Evolutionary conservation across 768 basidiomycete species (phyloP), one percentile per base, ranked within the genome.

Genomic region (Asterophora parasitica): DNA sequence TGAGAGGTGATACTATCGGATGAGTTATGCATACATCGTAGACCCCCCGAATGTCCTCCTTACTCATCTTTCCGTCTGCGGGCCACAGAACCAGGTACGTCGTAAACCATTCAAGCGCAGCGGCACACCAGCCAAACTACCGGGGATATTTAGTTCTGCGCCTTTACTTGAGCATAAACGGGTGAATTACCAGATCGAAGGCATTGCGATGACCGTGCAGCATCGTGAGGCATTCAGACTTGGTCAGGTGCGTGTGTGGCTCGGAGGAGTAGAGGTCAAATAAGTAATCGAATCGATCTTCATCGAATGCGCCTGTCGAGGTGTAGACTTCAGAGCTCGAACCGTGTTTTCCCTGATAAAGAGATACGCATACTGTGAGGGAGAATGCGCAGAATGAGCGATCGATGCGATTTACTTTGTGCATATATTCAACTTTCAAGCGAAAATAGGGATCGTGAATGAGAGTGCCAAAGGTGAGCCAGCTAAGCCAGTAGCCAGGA

Each of bases 371-470:
- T 46, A 26, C 50, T 41, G 11, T 27, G 26, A 51, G 36, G n/a
- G n/a, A n/a, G n/a, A n/a, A n/a, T n/a, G n/a, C n/a, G n/a, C n/a
- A n/a, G n/a, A n/a, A n/a, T n/a, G n/a, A n/a, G n/a, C n/a, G n/a
- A n/a, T n/a, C n/a, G n/a, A n/a, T n/a, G 61, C 44, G 51, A 70
- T 6, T 23, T 23, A 6, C 74, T 47, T 61, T 57, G 44, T 73
- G 68, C 62, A 74, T 74, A 40, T 62, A 51, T 30, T 64, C 60
- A 32, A 74, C 64, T 31, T 63, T 65, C 46, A 76, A 54, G 7
- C 73, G 67, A 55, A 75, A 74, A 54, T 69, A 65, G 8, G 71
- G 71, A 56, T 75, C 73, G 4, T 72, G 74, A 35, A 73, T 46
- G 46, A 66, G 53, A 45, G 58, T 58, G 15, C 65, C 64, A 58